These are phyloP conservation scores for Trametes sp. DNA, from an alignment of 1,284 basidiomycete species.

Conservation along the genomic window DNA sequence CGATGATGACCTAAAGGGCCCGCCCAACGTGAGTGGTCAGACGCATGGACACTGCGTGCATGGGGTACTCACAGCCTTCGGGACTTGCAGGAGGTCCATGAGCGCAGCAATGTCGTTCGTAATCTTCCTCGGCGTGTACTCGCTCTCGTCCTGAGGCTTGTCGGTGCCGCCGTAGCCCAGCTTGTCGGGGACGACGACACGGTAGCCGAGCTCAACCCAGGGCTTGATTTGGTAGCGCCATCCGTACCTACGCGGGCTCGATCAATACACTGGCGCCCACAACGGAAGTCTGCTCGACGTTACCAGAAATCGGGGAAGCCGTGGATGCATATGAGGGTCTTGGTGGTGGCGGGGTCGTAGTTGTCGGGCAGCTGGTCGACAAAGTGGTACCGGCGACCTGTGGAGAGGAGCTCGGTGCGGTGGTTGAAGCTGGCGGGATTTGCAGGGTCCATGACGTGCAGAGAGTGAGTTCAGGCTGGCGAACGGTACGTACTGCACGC, in stretches of 20 bases:
- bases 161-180: constrained; percentile 74
- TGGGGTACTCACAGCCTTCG: constrained; percentile 54
- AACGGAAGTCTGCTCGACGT: neutral
- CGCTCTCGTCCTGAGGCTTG: constrained; percentile 60
- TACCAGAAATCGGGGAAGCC: constrained; percentile 79
- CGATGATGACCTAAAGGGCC: constrained; percentile 61
- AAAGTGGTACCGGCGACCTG: constrained; percentile 70
- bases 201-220: constrained; percentile 67
- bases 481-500: neutral
- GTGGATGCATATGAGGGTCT: constrained; percentile 71
- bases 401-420: constrained; percentile 55
- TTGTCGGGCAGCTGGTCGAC: constrained; percentile 64
- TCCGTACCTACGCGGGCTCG: constrained; percentile 58
- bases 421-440: constrained; percentile 62
- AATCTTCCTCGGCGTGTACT: constrained; percentile 67
- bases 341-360: constrained; percentile 48
- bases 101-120: constrained; percentile 69
- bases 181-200: constrained; percentile 78
- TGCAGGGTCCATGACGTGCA: constrained; percentile 53
- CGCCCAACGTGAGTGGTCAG: neutral
- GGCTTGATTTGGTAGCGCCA: constrained; percentile 75
- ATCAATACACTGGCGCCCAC: constrained; percentile 15
- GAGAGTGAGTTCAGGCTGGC: constrained; percentile 7
- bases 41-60: neutral
- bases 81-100: constrained; percentile 60